phyloP scores from a whole-genome alignment of 345 rosid genomes.

The Gossypium arboreum region DNA sequence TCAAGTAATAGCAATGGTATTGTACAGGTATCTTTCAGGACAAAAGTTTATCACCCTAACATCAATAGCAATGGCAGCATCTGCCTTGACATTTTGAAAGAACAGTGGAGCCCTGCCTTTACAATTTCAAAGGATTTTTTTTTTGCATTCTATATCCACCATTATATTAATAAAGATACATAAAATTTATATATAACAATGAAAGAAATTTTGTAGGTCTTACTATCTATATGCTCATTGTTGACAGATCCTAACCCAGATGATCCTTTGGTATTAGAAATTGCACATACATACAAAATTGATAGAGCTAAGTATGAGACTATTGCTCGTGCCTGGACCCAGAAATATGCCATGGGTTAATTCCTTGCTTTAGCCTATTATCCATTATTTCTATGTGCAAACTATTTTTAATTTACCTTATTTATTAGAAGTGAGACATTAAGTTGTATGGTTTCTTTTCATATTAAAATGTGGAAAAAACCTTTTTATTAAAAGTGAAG shows the following conservation, averaged over 20 bases:
- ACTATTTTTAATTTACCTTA: not conserved
- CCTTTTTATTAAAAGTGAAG: not conserved
- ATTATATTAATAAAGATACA: not conserved
- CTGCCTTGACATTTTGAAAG: constrained; percentile 18
- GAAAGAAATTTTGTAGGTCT: constrained; percentile 15
- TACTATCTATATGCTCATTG: constrained; percentile 34
- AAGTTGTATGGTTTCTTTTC: not conserved
- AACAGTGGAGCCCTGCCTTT: constrained; percentile 18
- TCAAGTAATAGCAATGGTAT: not conserved
- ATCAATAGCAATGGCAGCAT: constrained; percentile 18
- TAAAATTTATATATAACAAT: not conserved
- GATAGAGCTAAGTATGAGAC: constrained; percentile 30
- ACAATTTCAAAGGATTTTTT: constrained; percentile 13
- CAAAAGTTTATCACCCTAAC: constrained; percentile 17
- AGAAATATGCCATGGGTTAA: constrained; percentile 36
- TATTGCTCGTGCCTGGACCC: constrained; percentile 30
- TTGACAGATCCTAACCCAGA: constrained; percentile 35
- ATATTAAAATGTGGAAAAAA: not conserved
- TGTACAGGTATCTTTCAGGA: constrained; percentile 9
- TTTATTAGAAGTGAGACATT: not conserved
- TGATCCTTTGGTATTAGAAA: constrained; percentile 35
- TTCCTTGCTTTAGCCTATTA: not conserved
- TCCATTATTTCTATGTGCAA: not conserved
- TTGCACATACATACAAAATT: constrained; percentile 30
- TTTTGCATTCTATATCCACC: not conserved